Conservation (phyloP, 2,329 filamentous ascomycete species). For the Arachnomyces sp. region DNA sequence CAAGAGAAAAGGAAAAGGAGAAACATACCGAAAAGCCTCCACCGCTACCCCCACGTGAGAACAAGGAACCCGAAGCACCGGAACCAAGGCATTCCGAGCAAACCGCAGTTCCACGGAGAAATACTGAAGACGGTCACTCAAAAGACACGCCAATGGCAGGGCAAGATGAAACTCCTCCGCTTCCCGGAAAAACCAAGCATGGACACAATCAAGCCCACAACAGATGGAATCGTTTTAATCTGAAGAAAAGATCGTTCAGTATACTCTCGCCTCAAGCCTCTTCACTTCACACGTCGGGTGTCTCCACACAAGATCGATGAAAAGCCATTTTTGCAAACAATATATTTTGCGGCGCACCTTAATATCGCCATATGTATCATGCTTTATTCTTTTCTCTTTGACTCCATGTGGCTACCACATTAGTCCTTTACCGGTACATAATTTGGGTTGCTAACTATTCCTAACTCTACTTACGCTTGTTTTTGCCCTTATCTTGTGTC, state of each 20-base stretch:
- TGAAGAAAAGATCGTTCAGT: conserved; percentile 39
- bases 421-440: too few relatives aligned
- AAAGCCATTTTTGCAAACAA: too few relatives aligned
- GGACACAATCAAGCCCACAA: conserved; percentile 15
- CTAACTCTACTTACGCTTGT: too few relatives aligned
- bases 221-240: conserved; percentile 36
- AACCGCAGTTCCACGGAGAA: too few relatives aligned
- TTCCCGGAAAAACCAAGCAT: conserved; percentile 13
- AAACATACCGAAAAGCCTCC: conserved; percentile 6
- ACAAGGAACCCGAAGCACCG: conserved; percentile 1
- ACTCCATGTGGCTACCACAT: too few relatives aligned
- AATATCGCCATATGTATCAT: conserved; percentile 1
- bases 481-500: too few relatives aligned
- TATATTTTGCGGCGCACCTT: too few relatives aligned
- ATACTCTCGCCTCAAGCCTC: conserved; percentile 11
- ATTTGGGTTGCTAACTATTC: too few relatives aligned
- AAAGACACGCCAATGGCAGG: conserved; percentile 9
- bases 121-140: too few relatives aligned
- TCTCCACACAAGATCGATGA: too few relatives aligned
- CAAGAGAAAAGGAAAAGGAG: conserved; percentile 32
- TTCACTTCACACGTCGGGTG: too few relatives aligned
- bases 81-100: neutral
- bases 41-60: conserved; percentile 4
- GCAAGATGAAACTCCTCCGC: conserved; percentile 6
- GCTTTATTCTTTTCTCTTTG: neutral